Conservation (phyloP, 345 rosid species). For the Passiflora organensis region DNA sequence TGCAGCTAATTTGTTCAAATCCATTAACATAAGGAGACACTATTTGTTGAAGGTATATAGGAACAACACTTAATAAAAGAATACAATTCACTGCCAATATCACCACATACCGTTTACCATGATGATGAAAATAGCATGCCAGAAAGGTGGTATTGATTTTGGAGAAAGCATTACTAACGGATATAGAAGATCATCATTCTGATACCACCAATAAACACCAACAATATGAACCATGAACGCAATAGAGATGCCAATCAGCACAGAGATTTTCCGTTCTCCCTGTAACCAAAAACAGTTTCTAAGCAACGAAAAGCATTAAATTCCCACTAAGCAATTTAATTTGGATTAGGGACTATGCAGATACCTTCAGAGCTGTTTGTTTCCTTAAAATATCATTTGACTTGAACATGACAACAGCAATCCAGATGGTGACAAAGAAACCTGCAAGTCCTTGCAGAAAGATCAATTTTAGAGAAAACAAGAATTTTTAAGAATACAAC, state of each 20-base stretch:
- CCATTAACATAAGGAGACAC: too few relatives aligned
- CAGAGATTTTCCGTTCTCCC: slow-evolving; percentile 50
- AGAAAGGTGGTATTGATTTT: slow-evolving; percentile 44
- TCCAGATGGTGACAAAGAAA: slow-evolving; percentile 43
- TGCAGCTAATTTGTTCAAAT: too few relatives aligned
- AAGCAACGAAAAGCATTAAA: too few relatives aligned
- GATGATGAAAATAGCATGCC: slow-evolving; percentile 57
- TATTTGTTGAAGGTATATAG: too few relatives aligned
- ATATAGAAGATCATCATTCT: slow-evolving; percentile 39
- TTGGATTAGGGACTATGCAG: too few relatives aligned
- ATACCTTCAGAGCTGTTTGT: slow-evolving; percentile 62
- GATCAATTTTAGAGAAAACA: too few relatives aligned
- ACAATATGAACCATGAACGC: slow-evolving; percentile 37
- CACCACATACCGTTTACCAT: slow-evolving; percentile 45
- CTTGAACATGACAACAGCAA: slow-evolving; percentile 50
- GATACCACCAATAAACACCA: slow-evolving; percentile 48
- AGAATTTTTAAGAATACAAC: too few relatives aligned
- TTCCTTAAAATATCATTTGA: slow-evolving; percentile 50
- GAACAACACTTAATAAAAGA: too few relatives aligned
- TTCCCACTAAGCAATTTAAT: too few relatives aligned
- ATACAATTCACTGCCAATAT: not conserved
- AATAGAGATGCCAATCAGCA: slow-evolving; percentile 32
- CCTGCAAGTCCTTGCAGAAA: too few relatives aligned
- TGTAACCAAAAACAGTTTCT: slow-evolving; percentile 13
- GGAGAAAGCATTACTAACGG: slow-evolving; percentile 57